Evolutionary conservation across 257 asterid genomes (phyloP).

Genomic region (Nicotiana sylvestris): DNA sequence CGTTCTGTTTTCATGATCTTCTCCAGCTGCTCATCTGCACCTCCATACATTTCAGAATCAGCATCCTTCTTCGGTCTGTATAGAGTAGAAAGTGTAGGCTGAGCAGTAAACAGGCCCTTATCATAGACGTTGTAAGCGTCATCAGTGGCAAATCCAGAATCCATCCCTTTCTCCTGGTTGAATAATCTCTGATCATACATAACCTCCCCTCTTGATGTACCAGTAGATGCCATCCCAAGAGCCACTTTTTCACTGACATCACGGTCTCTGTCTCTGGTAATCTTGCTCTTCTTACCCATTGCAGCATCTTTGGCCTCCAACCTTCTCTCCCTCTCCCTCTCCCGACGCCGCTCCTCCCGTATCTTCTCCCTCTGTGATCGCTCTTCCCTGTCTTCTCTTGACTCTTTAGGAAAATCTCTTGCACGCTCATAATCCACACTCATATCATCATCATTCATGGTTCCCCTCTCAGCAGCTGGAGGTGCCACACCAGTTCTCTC

Average conservation of each 20-base stretch:
- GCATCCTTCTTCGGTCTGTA: neutral
- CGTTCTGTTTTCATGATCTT: conserved; percentile 29
- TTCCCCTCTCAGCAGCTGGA: no score
- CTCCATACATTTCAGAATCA: conserved; percentile 78
- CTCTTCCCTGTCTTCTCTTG: no score
- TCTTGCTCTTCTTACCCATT: conserved; percentile 80
- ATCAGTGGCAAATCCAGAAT: neutral
- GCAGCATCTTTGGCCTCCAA: conserved; percentile 84
- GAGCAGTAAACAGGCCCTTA: conserved; percentile 63
- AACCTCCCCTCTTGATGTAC: conserved; percentile 51
- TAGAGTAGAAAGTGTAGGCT: conserved; percentile 28
- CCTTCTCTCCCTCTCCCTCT: conserved; percentile 34
- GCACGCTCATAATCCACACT: conserved; percentile 45
- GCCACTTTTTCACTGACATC: conserved; percentile 33
- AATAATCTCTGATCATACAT: conserved; percentile 55
- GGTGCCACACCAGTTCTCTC: conserved; percentile 44
- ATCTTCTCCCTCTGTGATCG: conserved; percentile 29
- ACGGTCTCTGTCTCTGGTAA: conserved; percentile 73
- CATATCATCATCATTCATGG: conserved; percentile 26
- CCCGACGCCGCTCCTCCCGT: conserved; percentile 10
- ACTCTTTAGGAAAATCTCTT: no score
- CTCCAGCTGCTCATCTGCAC: conserved; percentile 78
- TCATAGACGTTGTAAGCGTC: conserved; percentile 21
- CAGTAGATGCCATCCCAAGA: conserved; percentile 57
- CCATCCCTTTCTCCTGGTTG: conserved; percentile 2